phyloP scores from a whole-genome alignment of 306 rosid genomes.

The Vigna unguiculata region DNA sequence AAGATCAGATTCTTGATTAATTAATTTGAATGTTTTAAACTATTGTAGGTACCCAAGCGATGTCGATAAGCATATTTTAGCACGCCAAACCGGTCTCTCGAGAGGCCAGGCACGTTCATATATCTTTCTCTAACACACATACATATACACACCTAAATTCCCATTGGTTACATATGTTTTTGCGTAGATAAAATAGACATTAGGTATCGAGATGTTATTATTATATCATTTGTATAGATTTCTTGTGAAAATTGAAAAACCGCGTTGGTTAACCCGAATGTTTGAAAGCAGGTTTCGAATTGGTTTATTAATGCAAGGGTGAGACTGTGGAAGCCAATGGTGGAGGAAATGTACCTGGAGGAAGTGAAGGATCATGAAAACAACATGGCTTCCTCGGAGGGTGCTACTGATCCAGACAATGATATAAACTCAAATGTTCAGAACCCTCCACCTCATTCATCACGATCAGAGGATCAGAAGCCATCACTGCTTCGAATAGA shows the following conservation, averaged over 20 bases:
- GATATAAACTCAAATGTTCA: constrained; percentile 36
- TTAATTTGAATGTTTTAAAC: constrained; percentile 2
- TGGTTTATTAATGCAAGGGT: constrained; percentile 99
- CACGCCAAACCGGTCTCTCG: constrained; percentile 99
- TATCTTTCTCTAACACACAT: constrained; percentile 21
- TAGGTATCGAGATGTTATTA: constrained; percentile 9
- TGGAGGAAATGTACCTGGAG: constrained; percentile 91
- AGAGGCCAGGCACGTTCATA: constrained; percentile 92
- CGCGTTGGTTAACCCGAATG: constrained; percentile 37
- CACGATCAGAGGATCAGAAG: constrained; percentile 57
- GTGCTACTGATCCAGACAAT: constrained; percentile 44
- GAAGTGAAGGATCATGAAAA: constrained; percentile 74
- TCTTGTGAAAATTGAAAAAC: constrained; percentile 28
- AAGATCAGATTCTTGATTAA: constrained; percentile 21
- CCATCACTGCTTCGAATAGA: constrained; percentile 68
- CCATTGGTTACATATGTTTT: neutral
- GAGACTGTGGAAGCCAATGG: constrained; percentile 99
- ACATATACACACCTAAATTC: neutral
- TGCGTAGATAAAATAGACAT: neutral
- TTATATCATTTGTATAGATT: constrained; percentile 4
- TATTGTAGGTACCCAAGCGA: constrained; percentile 93
- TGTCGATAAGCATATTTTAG: constrained; percentile 91
- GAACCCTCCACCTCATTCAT: constrained; percentile 20
- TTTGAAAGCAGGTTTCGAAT: constrained; percentile 75
- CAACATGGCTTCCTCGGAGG: constrained; percentile 56